These are phyloP conservation scores for Nicotiana rustica DNA, from an alignment of 305 asterid genomes.

Conservation along the genomic window DNA sequence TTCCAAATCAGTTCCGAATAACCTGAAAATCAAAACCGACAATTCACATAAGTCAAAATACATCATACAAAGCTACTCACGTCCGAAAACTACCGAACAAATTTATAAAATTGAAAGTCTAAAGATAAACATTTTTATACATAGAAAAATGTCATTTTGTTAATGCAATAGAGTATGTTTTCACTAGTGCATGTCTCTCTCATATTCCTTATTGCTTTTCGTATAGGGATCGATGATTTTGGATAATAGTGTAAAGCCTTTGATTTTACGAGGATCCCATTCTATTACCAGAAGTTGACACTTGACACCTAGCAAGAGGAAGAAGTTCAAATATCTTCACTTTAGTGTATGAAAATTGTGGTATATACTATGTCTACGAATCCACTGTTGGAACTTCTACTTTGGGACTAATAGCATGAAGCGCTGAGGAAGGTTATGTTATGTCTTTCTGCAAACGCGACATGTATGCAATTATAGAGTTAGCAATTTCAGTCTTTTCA, in stretches of 20 bases:
- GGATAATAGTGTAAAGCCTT: not conserved
- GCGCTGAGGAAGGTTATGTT: not conserved
- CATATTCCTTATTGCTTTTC: too few relatives aligned
- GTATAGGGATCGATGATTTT: not conserved
- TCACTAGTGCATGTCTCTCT: too few relatives aligned
- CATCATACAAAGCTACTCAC: too few relatives aligned
- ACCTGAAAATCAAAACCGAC: too few relatives aligned
- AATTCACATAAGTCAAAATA: too few relatives aligned
- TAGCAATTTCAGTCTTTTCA: not conserved
- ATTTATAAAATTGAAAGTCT: too few relatives aligned
- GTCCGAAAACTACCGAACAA: too few relatives aligned
- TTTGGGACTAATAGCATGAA: not conserved
- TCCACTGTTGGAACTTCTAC: not conserved
- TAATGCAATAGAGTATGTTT: too few relatives aligned
- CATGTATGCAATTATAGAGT: not conserved
- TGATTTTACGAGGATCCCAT: not conserved
- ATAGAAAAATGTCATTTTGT: too few relatives aligned
- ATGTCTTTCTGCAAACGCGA: not conserved
- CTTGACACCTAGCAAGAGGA: not conserved
- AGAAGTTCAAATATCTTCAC: slow-evolving; percentile 17
- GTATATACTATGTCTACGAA: not conserved
- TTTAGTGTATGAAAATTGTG: not conserved
- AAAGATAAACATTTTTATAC: too few relatives aligned
- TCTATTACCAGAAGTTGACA: not conserved
- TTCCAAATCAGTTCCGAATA: too few relatives aligned